phyloP scores from a whole-genome alignment of 192 early-diverging fungal genomes.

The Coemansia sp. region DNA sequence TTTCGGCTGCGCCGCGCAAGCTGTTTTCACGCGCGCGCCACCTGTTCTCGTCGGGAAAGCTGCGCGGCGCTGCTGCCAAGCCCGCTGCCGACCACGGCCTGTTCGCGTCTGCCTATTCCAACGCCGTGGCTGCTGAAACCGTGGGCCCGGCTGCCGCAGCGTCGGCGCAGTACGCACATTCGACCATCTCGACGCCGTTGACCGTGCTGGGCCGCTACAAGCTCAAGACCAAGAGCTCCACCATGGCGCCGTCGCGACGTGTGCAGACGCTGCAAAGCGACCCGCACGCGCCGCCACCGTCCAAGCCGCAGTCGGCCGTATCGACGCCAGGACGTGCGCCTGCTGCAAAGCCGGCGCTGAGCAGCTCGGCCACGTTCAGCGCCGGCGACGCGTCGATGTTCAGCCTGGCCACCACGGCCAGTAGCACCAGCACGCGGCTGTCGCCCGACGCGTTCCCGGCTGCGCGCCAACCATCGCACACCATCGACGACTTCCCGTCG shows the following conservation, averaged over 20 bases:
- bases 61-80: slow-evolving; percentile 9
- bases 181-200: slow-evolving; percentile 46
- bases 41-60: slow-evolving; percentile 43
- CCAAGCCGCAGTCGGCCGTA: slow-evolving; percentile 23
- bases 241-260: slow-evolving; percentile 38
- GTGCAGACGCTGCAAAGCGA: slow-evolving; percentile 23
- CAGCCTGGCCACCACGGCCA: slow-evolving; percentile 2
- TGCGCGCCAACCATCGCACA: slow-evolving; percentile 24
- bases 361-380: slow-evolving; percentile 4
- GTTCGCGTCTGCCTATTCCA: slow-evolving; percentile 47
- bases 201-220: slow-evolving; percentile 53
- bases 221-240: slow-evolving; percentile 45
- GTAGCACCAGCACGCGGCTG: slow-evolving; percentile 4
- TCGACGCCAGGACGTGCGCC: slow-evolving; percentile 25
- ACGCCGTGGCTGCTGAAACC: slow-evolving; percentile 31
- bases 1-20: slow-evolving; percentile 48
- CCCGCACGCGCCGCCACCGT: slow-evolving; percentile 7
- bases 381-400: slow-evolving; percentile 12
- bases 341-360: slow-evolving; percentile 11
- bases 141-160: slow-evolving; percentile 34
- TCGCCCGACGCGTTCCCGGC: not conserved
- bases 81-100: slow-evolving; percentile 17
- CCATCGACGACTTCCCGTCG: slow-evolving; percentile 40
- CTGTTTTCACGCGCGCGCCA: slow-evolving; percentile 52
- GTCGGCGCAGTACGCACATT: slow-evolving; percentile 33